Base-by-base conservation (phyloP, 2,329 filamentous ascomycete genomes). In the Colletotrichum viniferum region DNA sequence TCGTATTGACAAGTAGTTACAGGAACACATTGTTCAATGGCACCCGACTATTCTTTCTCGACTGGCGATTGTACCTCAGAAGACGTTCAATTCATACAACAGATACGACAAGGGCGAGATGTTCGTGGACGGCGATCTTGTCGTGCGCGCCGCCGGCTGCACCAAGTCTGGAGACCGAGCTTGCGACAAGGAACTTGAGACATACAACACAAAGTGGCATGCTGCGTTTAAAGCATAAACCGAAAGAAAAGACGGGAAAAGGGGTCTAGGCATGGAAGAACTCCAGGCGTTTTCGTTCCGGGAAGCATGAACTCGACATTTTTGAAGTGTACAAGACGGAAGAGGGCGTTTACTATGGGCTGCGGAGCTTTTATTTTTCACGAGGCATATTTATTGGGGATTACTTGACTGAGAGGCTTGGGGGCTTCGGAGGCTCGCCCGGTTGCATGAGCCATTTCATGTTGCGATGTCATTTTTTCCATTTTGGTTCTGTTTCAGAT, bases 11-110 rank as follows among this genome's bases (percentile, higher is more conserved):
- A 13, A 76, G 38, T 28, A 18, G 26, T 13, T 63, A 56, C 77
- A 96, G 94, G 94, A 96, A 85, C 95, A 97, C 82, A 94, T 96
- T 78, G 92, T 95, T 38, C 96, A 98, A 88, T 99, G 97, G 97
- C 97, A 99, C 82, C 96, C 96, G 32, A 99, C 97, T 0, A 94
- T 99, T 60, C 90, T 99, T 13, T 95, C 96, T 48, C 97, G 96
- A 82, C 87, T 98, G 77, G 96, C 94, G 2, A 88, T 99, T 26
- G 89, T 99, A n/a, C 96, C 96, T 4, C 97, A 99, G 84, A 91
- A 93, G 67, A 88, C 90, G 38, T 87, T 99, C 82, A 98, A 98
- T 81, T 91, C 95, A 0, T 98, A 98, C 84, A 92, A 89, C 76
- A 85, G 85, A 67, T 82, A 83, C 56, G 84, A 86, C 26, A 83